Percentiles rank a stretch among this genome's conserved stretches.
These are phyloP conservation scores for Alternaria sp. DNA, from an alignment of 2,329 filamentous ascomycete genomes.

Conservation along the genomic window DNA sequence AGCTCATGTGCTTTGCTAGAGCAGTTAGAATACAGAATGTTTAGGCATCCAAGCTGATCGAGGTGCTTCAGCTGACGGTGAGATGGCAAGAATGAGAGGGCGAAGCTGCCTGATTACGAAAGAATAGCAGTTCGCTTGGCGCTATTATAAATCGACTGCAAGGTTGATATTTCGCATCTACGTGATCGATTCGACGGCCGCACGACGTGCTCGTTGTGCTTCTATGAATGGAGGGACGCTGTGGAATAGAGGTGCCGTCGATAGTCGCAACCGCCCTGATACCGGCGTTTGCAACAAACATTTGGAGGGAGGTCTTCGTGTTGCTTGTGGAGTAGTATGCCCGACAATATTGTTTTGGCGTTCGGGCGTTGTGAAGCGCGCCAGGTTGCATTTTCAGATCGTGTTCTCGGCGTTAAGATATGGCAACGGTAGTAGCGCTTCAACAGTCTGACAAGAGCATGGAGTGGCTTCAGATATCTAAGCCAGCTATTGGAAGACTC, in stretches of 20 bases:
- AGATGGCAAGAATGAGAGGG: neutral
- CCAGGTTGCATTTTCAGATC: neutral
- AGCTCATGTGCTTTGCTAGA: neutral
- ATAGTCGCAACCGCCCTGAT: neutral
- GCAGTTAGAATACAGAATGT: neutral
- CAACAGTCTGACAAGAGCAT: neutral
- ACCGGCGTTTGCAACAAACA: neutral
- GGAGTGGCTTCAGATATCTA: neutral
- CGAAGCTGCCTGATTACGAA: neutral
- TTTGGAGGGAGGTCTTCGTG: neutral
- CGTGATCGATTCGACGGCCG: neutral
- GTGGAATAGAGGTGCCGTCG: neutral
- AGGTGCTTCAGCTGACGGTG: neutral
- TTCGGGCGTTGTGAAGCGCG: neutral
- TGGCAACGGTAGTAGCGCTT: neutral
- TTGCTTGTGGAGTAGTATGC: neutral
- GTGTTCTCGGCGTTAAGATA: neutral
- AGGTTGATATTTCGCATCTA: neutral
- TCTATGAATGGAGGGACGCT: neutral
- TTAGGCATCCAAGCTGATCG: neutral
- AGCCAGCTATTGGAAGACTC: neutral
- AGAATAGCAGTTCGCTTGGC: neutral
- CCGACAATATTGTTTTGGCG: neutral
- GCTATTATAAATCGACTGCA: neutral
- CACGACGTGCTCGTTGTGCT: neutral